Evolutionary conservation across 805 yeast genomes (phyloP).

Genomic region (Priceomyces carsonii): DNA sequence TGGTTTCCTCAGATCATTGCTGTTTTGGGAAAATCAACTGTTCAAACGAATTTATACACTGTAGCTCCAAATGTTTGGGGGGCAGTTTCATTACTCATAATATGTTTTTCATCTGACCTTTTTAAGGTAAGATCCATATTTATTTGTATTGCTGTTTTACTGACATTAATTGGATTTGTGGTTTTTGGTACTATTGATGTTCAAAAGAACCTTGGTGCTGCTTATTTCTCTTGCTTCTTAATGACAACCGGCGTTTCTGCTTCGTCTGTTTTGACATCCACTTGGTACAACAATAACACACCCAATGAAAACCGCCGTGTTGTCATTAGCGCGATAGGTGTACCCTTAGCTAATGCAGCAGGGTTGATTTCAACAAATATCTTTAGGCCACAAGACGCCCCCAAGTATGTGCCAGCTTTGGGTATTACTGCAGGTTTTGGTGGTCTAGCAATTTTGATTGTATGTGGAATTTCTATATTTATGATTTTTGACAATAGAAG

Average conservation of each 20-base stretch:
- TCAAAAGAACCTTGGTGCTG: slow-evolving; percentile 35
- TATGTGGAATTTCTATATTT: slow-evolving; percentile 22
- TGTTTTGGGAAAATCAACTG: slow-evolving; percentile 39
- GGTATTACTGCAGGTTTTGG: slow-evolving; percentile 33
- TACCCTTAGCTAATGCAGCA: slow-evolving; percentile 34
- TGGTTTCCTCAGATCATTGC: slow-evolving; percentile 51
- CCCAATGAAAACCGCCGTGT: slow-evolving; percentile 48
- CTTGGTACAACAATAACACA: slow-evolving; percentile 53
- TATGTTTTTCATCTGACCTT: slow-evolving; percentile 44
- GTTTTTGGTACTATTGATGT: slow-evolving; percentile 48
- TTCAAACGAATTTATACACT: slow-evolving; percentile 41
- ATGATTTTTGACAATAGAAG: slow-evolving; percentile 46
- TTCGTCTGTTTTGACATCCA: slow-evolving; percentile 49
- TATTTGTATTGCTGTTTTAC: slow-evolving; percentile 35
- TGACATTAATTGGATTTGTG: slow-evolving; percentile 47
- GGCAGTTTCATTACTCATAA: slow-evolving; percentile 38
- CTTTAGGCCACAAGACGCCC: slow-evolving; percentile 32
- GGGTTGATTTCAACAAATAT: slow-evolving; percentile 33
- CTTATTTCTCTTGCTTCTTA: slow-evolving; percentile 45
- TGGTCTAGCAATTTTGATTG: slow-evolving; percentile 29
- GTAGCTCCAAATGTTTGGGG: slow-evolving; percentile 54
- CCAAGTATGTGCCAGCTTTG: slow-evolving; percentile 30
- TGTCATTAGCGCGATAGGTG: slow-evolving; percentile 47
- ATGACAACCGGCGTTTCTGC: slow-evolving; percentile 53
- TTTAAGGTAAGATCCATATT: slow-evolving; percentile 38